phyloP scores from a whole-genome alignment of 1,284 basidiomycete genomes.

The Cryptococcus sp. region DNA sequence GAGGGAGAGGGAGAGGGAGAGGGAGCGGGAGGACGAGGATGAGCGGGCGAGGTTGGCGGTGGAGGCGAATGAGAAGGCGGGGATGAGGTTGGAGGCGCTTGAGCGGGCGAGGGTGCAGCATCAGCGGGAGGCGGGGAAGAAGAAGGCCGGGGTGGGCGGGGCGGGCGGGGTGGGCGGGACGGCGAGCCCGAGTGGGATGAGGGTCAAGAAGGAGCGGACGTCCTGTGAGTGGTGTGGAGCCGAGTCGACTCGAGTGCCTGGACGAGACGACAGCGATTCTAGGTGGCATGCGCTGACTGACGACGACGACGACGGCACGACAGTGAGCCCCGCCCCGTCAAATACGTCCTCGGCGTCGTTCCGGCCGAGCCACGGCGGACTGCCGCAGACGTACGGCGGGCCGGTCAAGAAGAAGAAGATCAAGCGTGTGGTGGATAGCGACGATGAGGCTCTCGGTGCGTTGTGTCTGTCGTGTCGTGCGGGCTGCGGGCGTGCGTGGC shows the following conservation, averaged over 20 bases:
- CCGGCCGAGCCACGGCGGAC: slow-evolving; percentile 17
- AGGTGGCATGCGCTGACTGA: not conserved
- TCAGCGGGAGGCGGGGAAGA: slow-evolving; percentile 7
- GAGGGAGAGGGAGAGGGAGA: slow-evolving; percentile 64
- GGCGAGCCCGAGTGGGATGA: slow-evolving; percentile 23
- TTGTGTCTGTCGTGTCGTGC: too few species aligned
- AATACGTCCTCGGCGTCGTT: slow-evolving; percentile 38
- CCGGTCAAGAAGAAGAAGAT: slow-evolving; percentile 80
- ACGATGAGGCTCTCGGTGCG: slow-evolving; percentile 67
- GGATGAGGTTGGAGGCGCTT: slow-evolving; percentile 31
- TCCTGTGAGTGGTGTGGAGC: slow-evolving; percentile 31
- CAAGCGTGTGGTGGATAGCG: slow-evolving; percentile 65
- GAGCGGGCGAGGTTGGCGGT: slow-evolving; percentile 58
- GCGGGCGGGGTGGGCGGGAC: not conserved
- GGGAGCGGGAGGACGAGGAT: slow-evolving; percentile 59
- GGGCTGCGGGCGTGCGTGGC: too few species aligned
- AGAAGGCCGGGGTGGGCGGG: slow-evolving; percentile 8
- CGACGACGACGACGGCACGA: not conserved
- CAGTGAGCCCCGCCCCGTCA: slow-evolving; percentile 33
- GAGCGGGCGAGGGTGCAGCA: slow-evolving; percentile 21
- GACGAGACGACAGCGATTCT: too few species aligned
- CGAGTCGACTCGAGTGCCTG: too few species aligned
- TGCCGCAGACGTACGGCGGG: slow-evolving; percentile 33
- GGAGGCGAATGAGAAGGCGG: slow-evolving; percentile 32
- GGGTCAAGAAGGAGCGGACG: slow-evolving; percentile 40